These are phyloP conservation scores for Melocanna baccifera DNA, from an alignment of 176 grass and related monocot species.

Conservation along the genomic window DNA sequence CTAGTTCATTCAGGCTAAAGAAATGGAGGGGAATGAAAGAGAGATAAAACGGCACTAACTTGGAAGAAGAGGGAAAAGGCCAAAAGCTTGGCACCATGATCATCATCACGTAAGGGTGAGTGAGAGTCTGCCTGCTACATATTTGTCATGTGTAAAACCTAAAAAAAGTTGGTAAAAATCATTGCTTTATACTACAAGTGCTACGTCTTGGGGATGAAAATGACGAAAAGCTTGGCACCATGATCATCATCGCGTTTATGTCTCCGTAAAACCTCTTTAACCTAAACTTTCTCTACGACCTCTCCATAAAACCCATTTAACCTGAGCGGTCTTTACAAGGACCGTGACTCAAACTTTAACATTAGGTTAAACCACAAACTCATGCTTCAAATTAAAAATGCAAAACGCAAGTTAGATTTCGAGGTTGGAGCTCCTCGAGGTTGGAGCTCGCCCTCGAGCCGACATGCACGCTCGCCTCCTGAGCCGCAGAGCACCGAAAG, in stretches of 20 bases:
- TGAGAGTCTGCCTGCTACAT: not conserved
- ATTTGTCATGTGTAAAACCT: constrained; percentile 10
- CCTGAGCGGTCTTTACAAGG: too few species aligned
- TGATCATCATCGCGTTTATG: too few species aligned
- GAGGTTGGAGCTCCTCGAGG: not conserved
- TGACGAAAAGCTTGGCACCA: too few species aligned
- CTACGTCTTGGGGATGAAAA: not conserved
- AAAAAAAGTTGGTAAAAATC: not conserved
- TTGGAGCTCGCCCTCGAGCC: not conserved
- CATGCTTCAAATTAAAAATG: not conserved
- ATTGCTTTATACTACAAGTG: not conserved
- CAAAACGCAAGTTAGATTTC: not conserved
- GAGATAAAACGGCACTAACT: not conserved
- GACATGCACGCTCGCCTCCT: constrained; percentile 35
- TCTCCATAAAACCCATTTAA: too few species aligned
- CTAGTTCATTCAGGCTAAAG: constrained; percentile 19
- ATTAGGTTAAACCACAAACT: not conserved
- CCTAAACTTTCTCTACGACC: too few species aligned
- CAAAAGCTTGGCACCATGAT: not conserved
- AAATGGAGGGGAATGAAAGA: not conserved
- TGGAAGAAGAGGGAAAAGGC: not conserved
- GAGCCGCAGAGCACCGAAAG: constrained; percentile 33
- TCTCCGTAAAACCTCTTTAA: too few species aligned
- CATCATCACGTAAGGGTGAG: constrained; percentile 27
- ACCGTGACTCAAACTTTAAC: too few species aligned